Base-by-base conservation (phyloP, 1,284 basidiomycete species). In the Earliella scabrosa region DNA sequence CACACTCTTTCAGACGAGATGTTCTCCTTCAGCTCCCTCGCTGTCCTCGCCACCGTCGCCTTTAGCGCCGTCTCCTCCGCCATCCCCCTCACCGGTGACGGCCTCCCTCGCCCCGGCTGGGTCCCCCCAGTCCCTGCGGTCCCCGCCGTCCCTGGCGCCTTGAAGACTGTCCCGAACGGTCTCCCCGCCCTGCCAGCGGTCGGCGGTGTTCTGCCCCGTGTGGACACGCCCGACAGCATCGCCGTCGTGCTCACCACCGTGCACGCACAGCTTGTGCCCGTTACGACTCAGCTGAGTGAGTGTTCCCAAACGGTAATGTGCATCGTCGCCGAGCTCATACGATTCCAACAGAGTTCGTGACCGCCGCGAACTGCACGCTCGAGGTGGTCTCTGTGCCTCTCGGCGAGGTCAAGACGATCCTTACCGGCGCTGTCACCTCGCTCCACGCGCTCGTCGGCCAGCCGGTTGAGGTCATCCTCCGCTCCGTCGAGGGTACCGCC, bases 1-100 rank as follows among this genome's bases (percentile, higher is more conserved):
- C 49, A 61, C 60, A 45, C 45, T 56, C 53, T 10, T 56, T 52
- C 36, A 18, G 26, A 47, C 46, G 39, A 58, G 69, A 82, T 82
- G 81, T 74, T 69, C 71, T 78, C 77, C 61, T 78, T 81, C 72
- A 69, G 64, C 65, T 65, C 69, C 63, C 51, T 76, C 63, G 67
- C 73, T 61, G 52, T 73, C 70, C 49, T 76, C 65, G 70, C 77
- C 53, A 63, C 73, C 55, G 66, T 75, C 50, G 73, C 76, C 47
- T 70, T 80, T 60, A 59, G 66, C 56, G 60, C 73, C 39, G 20
- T 70, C 51, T 52, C 67, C 45, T 63, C 63, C 48, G 66, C 68
- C 23, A 56, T 56, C 27, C 54, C 55, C 46, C 43, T 62, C 24
- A 31, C 48, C 18, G 51, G 50, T 21, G 46, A 36, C 14, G 29